phyloP scores from a whole-genome alignment of 805 yeast species.

The Candida vaughaniae region DNA sequence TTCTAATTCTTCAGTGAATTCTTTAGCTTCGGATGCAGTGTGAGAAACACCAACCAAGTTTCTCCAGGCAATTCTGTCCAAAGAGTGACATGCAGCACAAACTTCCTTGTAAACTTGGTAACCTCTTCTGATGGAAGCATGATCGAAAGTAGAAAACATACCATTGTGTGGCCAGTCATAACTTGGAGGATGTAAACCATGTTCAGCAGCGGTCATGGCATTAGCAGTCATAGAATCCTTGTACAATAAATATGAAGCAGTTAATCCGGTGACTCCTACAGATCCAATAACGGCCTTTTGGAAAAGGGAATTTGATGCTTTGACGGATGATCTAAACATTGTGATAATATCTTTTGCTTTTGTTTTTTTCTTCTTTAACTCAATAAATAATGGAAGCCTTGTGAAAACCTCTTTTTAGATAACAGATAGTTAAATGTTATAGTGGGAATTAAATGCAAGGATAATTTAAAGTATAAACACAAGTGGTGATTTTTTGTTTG shows the following conservation, averaged over 20 bases:
- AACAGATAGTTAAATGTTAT: no score
- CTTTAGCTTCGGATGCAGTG: slow-evolving; percentile 85
- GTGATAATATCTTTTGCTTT: background rate
- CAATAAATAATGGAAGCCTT: background rate
- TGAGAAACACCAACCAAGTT: slow-evolving; percentile 96
- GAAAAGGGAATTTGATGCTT: slow-evolving; percentile 20
- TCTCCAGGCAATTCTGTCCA: slow-evolving; percentile 98
- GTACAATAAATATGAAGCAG: slow-evolving; percentile 79
- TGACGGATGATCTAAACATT: slow-evolving; percentile 11
- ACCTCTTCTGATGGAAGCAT: slow-evolving; percentile 96
- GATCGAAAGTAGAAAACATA: slow-evolving; percentile 87
- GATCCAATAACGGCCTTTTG: slow-evolving; percentile 60
- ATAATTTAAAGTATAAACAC: no score
- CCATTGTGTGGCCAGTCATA: slow-evolving; percentile 94
- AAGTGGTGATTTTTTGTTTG: no score
- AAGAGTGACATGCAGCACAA: slow-evolving; percentile 98
- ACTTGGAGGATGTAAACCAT: slow-evolving; percentile 94
- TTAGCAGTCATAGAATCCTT: slow-evolving; percentile 83
- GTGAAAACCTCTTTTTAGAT: no score
- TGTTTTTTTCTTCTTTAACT: background rate
- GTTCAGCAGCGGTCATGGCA: slow-evolving; percentile 99
- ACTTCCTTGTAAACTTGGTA: slow-evolving; percentile 98
- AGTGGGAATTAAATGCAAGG: no score
- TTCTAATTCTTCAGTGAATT: slow-evolving; percentile 93
- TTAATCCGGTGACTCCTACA: slow-evolving; percentile 72